Conservation (phyloP, 176 grass and related monocot species). For the Triticum monococcum region DNA sequence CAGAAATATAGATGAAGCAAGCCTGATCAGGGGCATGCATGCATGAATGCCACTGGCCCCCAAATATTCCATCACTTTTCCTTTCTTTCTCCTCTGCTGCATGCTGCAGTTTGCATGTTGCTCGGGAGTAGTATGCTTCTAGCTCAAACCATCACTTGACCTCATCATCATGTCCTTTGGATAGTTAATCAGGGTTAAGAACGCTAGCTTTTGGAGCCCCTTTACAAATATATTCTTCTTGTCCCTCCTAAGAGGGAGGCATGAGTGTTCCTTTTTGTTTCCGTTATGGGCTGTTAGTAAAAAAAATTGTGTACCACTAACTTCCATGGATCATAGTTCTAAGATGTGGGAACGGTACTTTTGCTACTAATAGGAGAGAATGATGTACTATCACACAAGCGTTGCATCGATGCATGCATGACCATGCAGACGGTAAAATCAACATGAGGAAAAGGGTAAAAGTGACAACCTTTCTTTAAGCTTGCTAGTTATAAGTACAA, state of each 20-base stretch:
- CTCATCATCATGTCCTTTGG: slow-evolving; percentile 42
- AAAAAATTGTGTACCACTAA: background rate
- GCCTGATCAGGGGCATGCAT: slow-evolving; percentile 12
- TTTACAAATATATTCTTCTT: slow-evolving; percentile 48
- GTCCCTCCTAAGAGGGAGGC: slow-evolving; percentile 33
- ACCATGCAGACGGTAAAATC: background rate
- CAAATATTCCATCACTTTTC: slow-evolving; percentile 44
- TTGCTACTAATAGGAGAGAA: background rate
- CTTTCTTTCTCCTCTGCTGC: background rate
- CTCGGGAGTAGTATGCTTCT: slow-evolving; percentile 9
- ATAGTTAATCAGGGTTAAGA: slow-evolving; percentile 40
- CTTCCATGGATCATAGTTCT: slow-evolving; percentile 17
- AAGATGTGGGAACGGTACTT: background rate
- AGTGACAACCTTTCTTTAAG: slow-evolving; percentile 17
- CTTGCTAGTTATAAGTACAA: background rate
- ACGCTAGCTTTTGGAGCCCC: slow-evolving; percentile 27
- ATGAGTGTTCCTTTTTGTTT: slow-evolving; percentile 42
- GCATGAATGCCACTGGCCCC: slow-evolving; percentile 37
- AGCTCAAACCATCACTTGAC: slow-evolving; percentile 15
- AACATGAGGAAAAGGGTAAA: background rate
- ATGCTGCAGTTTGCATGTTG: background rate
- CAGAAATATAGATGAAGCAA: slow-evolving; percentile 32
- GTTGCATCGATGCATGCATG: background rate
- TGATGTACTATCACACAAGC: background rate
- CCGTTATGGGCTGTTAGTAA: slow-evolving; percentile 25